Evolutionary conservation across 2,329 filamentous ascomycete species (phyloP).

Genomic region (Lasiodiplodia sp.): DNA sequence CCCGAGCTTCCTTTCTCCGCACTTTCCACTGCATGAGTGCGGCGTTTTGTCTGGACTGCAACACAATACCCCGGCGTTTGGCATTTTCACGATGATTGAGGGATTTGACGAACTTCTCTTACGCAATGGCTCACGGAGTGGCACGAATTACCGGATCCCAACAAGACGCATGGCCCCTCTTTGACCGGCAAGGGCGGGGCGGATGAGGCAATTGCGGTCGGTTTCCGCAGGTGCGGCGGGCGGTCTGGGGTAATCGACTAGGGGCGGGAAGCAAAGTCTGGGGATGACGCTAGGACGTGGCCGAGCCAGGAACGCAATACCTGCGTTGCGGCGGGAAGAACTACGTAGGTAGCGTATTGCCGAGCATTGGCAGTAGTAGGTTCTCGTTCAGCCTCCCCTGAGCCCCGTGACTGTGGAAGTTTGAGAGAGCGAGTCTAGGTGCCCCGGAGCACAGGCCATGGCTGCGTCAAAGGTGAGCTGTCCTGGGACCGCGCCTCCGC

Average conservation of each 20-base stretch:
- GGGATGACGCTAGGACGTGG: slow-evolving; percentile 21
- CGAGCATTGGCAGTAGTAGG: slow-evolving; percentile 7
- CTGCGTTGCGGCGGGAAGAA: slow-evolving; percentile 17
- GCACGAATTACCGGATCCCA: slow-evolving; percentile 16
- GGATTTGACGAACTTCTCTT: slow-evolving; percentile 25
- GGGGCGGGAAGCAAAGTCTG: slow-evolving; percentile 22
- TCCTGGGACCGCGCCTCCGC: background rate
- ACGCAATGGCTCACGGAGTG: slow-evolving; percentile 17
- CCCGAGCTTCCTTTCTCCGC: slow-evolving; percentile 27
- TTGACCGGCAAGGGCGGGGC: slow-evolving; percentile 14
- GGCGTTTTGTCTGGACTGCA: slow-evolving; percentile 29
- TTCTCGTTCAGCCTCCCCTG: slow-evolving; percentile 18
- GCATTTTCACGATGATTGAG: slow-evolving; percentile 23
- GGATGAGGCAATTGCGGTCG: slow-evolving; percentile 11
- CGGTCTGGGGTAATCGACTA: slow-evolving; percentile 18
- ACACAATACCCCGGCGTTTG: slow-evolving; percentile 31
- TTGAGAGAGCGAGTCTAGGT: slow-evolving; percentile 1
- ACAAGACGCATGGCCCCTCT: slow-evolving; percentile 9
- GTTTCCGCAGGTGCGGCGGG: slow-evolving; percentile 4
- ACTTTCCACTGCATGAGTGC: slow-evolving; percentile 22
- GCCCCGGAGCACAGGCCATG: background rate
- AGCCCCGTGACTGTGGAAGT: slow-evolving; percentile 6
- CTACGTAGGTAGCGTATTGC: slow-evolving; percentile 23
- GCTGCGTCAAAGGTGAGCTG: background rate
- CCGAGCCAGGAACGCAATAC: slow-evolving; percentile 16